Base-by-base conservation (phyloP, 306 rosid genomes). In the Castanopsis chinensis region DNA sequence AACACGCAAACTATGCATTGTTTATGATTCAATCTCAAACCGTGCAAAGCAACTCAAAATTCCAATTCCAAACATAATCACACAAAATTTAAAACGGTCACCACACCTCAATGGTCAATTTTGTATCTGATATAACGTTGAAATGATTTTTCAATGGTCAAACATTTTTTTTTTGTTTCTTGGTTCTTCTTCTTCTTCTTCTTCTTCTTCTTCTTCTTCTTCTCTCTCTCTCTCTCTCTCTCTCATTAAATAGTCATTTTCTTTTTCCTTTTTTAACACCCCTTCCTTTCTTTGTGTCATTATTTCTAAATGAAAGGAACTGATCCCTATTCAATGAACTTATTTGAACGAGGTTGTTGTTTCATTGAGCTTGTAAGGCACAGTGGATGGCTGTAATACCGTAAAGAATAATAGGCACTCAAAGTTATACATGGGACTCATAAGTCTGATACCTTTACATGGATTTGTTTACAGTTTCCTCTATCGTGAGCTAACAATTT, bases 71-170 rank as follows among this genome's bases (percentile, higher is more conserved):
- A n/a, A n/a, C n/a, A n/a, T n/a, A n/a, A n/a, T n/a, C n/a, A n/a
- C n/a, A n/a, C n/a, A n/a, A n/a, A n/a, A 27, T 23, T 33, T 27
- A 75, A 33, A 67, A 59, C 2, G 17, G 19, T 41, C 52, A n/a
- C 35, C 79, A 27, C 52, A 82, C 89, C 74, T 89, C 87, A 93
- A 74, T n/a, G n/a, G n/a, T n/a, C n/a, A n/a, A n/a, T n/a, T n/a
- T n/a, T n/a, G n/a, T 6, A n/a, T 56, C 9, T 56, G 41, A 35
- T 56, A 56, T 56, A n/a, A n/a, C 23, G 60, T 5, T n/a, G 23
- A 21, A 56, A 3, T 5, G 19, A 5, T 18, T 56, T 56, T 18
- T 55, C 61, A 21, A 21, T 13, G 12, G 23, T 59, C 9, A 63
- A 41, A 28, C 43, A 4, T 63, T 3, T 41, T 15, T 27, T 14